Evolutionary conservation across 495 filamentous ascomycete genomes (phyloP).

Genomic region (Umbilicaria muhlenbergii): DNA sequence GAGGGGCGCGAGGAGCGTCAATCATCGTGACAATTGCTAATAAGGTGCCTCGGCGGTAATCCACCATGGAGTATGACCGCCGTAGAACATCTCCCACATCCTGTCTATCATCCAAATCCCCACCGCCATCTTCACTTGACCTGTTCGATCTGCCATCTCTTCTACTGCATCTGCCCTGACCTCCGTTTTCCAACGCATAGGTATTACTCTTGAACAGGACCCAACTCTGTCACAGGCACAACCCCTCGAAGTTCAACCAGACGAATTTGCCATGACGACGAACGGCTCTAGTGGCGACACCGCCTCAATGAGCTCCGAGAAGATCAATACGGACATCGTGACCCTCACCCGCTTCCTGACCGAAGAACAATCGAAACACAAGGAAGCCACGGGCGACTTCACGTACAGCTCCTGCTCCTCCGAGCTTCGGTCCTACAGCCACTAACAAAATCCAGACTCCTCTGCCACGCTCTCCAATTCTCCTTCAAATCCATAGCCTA

Average conservation of each 20-base stretch:
- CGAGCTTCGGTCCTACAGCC: not conserved
- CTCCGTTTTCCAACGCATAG: too few species aligned
- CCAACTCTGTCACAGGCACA: too few species aligned
- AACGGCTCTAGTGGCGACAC: constrained; percentile 15
- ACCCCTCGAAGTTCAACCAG: not conserved
- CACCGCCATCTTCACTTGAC: too few species aligned
- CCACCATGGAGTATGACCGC: too few species aligned
- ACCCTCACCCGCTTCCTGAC: constrained; percentile 91
- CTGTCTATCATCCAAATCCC: too few species aligned
- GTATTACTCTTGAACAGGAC: too few species aligned
- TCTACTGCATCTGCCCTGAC: too few species aligned
- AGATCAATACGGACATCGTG: constrained; percentile 88
- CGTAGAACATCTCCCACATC: too few species aligned
- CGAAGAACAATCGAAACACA: constrained; percentile 85
- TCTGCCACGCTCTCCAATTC: constrained; percentile 97
- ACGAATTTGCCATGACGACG: not conserved
- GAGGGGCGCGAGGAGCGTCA: too few species aligned
- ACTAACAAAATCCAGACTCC: constrained; percentile 38
- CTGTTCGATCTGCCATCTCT: too few species aligned
- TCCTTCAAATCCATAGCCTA: constrained; percentile 99
- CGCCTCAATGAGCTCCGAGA: constrained; percentile 39
- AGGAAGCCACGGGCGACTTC: constrained; percentile 94
- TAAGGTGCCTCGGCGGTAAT: too few species aligned
- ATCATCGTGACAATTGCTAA: too few species aligned
- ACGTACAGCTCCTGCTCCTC: constrained; percentile 43